Percentiles rank a stretch among this genome's conserved stretches.
These are phyloP conservation scores for carrot (Daucus carota) DNA, from an alignment of 129 eudicot genomes.

Conservation along the genomic window DH1_v3.0 NC_030384.2:27384001-27384500, in stretches of 20 bases:
- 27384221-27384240: slow-evolving; percentile 64
- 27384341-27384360: background rate
- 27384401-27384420: background rate
- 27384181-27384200: slow-evolving; percentile 50
- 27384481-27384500: slow-evolving; percentile 98
- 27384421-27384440: slow-evolving; percentile 76
- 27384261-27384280: slow-evolving; percentile 90
- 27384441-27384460: slow-evolving; percentile 90
- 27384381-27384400: background rate
- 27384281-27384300: slow-evolving; percentile 95
- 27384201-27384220: slow-evolving; percentile 83
- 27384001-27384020: slow-evolving; percentile 94
- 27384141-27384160: background rate
- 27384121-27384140: background rate
- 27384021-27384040: slow-evolving; percentile 93
- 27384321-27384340: slow-evolving; percentile 55
- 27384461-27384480: slow-evolving; percentile 95
- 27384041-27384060: slow-evolving; percentile 97
- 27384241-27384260: slow-evolving; percentile 91
- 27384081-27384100: slow-evolving; percentile 89
- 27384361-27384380: background rate
- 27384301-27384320: slow-evolving; percentile 92
- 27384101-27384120: background rate
- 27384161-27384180: background rate
- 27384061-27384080: slow-evolving; percentile 99